phyloP scores from a whole-genome alignment of 2,329 filamentous ascomycete species.

The Stachybotrys echinatus region DNA sequence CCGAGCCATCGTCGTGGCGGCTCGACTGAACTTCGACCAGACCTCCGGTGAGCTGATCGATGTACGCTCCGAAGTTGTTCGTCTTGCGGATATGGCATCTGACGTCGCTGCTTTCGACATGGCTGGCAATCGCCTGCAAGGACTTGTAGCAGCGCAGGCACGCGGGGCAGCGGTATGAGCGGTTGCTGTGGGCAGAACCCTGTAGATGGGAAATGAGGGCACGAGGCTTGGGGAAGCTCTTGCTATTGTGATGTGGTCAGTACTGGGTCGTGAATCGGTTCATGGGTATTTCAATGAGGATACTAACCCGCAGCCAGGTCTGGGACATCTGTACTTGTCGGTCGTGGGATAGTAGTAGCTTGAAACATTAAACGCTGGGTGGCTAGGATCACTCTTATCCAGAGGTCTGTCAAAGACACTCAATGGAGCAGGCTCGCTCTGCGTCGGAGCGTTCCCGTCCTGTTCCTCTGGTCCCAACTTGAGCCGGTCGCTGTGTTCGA shows the following conservation, averaged over 20 bases:
- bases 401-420: too few relatives aligned
- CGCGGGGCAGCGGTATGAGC: slow-evolving; percentile 33
- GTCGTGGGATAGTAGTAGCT: slow-evolving; percentile 39
- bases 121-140: slow-evolving; percentile 37
- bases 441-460: slow-evolving; percentile 9
- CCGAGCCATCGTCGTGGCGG: slow-evolving; percentile 15
- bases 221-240: slow-evolving; percentile 27
- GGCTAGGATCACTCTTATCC: not conserved
- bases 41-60: slow-evolving; percentile 26
- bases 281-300: not conserved
- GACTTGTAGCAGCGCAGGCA: slow-evolving; percentile 37
- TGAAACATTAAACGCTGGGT: slow-evolving; percentile 37
- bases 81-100: slow-evolving; percentile 38
- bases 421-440: slow-evolving; percentile 13
- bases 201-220: slow-evolving; percentile 37
- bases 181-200: slow-evolving; percentile 32
- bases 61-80: slow-evolving; percentile 24
- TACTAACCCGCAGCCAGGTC: slow-evolving; percentile 43
- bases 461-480: too few relatives aligned
- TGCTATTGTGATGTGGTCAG: slow-evolving; percentile 22
- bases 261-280: not conserved
- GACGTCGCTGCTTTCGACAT: slow-evolving; percentile 38
- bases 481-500: slow-evolving; percentile 2
- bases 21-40: slow-evolving; percentile 17
- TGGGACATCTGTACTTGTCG: slow-evolving; percentile 48